Base-by-base conservation (phyloP, 1,139 yeast species). In the Meyerozyma guilliermondii region DNA sequence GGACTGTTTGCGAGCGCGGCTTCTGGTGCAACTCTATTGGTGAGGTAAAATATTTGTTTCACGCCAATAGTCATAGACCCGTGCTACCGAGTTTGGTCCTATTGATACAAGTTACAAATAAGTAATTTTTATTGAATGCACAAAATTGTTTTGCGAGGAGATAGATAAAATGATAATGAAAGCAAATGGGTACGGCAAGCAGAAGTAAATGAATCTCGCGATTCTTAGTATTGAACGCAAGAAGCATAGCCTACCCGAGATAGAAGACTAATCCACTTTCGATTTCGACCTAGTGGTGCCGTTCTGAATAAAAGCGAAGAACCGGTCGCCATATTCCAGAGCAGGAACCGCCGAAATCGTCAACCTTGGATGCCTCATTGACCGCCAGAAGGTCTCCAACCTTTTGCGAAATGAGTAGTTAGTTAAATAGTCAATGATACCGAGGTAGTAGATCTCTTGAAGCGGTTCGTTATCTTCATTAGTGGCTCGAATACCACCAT, bases 381-480 rank as follows among this genome's bases (percentile, higher is more conserved):
- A 74, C 60, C 96, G 76, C 82, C 91, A 86, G 51, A 87, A 79
- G 0, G 98, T 92, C 59, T 94, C 99, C 39, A 89, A 60, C 47
- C 78, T 75, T 59, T 94, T 94, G 52, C 80, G 66, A 22, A 83
- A 62, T 1, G 89, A 84, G 58, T 94, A 94, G 46, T 83, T 80
- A 0, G 98, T 94, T 50, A 94, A 69, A 63, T 96, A 91, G 59
- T 94, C 99, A 54, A 94, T 94, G 39, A 94, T 83, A 11, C 98
- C 98, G 53, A 94, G 66, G 57, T 91, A 94, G 63, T 94, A 94
- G 11, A 94, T 80, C 46, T 85, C 80, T 23, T 78, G 72, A 39
- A 80, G 60, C 23, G 89, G 88, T 40, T 77, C 73, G 54, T 87
- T 76, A 40, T 74, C 58, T 40, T 71, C 80, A 54, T 84, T 80